Conservation (phyloP, 179 eudicot species). For the Nepenthes alata region DNA sequence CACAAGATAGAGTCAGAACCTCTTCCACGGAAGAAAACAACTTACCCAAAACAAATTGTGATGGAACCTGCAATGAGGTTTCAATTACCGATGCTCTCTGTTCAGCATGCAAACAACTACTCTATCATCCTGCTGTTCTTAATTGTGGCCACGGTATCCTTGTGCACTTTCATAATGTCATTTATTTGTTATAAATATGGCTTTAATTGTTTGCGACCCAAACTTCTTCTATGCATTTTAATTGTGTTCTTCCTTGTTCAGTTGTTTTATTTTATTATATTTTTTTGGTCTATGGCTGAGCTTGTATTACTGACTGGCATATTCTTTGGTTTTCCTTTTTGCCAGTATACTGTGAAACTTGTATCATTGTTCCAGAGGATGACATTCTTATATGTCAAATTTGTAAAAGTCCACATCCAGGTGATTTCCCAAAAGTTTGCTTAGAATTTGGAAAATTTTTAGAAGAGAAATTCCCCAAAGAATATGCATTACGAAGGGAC, state of each 20-base stretch:
- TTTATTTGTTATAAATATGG: not conserved
- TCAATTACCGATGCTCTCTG: slow-evolving; percentile 41
- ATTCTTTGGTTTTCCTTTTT: not conserved
- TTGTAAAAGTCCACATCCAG: slow-evolving; percentile 54
- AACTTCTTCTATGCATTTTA: not conserved
- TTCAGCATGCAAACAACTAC: slow-evolving; percentile 44
- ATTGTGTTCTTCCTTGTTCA: not conserved
- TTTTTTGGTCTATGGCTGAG: not conserved
- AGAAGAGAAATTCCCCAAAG: slow-evolving; percentile 49
- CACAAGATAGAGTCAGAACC: slow-evolving; percentile 7
- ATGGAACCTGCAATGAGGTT: slow-evolving; percentile 16
- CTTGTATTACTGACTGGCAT: too few relatives aligned
- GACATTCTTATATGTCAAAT: slow-evolving; percentile 37
- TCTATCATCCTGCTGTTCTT: slow-evolving; percentile 59
- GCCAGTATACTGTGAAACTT: slow-evolving; percentile 58
- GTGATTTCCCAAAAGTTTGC: slow-evolving; percentile 49
- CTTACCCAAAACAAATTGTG: not conserved
- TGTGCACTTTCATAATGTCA: not conserved
- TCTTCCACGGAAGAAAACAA: slow-evolving; percentile 9
- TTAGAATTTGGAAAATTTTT: slow-evolving; percentile 44
- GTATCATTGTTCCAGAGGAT: slow-evolving; percentile 32
- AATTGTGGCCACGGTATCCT: slow-evolving; percentile 81
- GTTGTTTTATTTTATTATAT: slow-evolving; percentile 1
- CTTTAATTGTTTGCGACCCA: not conserved
- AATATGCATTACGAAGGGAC: slow-evolving; percentile 30